Percentiles rank a stretch among this genome's conserved stretches.
These are phyloP conservation scores for Brassica juncea DNA, from an alignment of 345 rosid genomes.

Conservation along the genomic window DNA sequence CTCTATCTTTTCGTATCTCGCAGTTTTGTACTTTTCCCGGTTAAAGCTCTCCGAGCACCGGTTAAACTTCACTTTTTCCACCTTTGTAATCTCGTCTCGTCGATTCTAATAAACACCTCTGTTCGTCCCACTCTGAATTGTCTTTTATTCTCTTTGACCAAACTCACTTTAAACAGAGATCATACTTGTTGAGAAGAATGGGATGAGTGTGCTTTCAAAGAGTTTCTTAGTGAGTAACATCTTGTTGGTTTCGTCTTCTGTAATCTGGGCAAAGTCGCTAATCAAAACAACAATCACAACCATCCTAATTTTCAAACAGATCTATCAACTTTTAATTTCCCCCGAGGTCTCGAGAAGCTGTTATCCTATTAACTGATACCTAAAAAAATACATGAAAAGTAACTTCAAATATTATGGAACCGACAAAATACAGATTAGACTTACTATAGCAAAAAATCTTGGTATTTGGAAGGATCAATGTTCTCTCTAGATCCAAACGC, in stretches of 20 bases:
- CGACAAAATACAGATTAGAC: conserved; percentile 39
- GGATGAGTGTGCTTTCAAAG: conserved; percentile 85
- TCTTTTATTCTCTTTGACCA: no score
- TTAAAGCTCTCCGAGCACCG: no score
- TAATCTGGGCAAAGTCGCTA: conserved; percentile 72
- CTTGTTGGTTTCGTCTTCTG: conserved; percentile 65
- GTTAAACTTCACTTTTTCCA: no score
- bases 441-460: conserved; percentile 59
- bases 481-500: conserved; percentile 31
- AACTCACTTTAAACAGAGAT: conserved; percentile 27
- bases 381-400: conserved; percentile 26
- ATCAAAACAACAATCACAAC: conserved; percentile 77
- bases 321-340: conserved; percentile 95
- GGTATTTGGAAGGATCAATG: conserved; percentile 59
- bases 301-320: conserved; percentile 97
- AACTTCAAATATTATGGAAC: not conserved
- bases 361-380: conserved; percentile 89
- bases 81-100: no score
- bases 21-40: no score
- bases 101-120: no score
- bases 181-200: conserved; percentile 79
- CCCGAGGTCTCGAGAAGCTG: conserved; percentile 74
- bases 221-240: conserved; percentile 71
- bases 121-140: no score
- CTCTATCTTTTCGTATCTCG: no score